Evolutionary conservation across 345 rosid genomes (phyloP), one percentile per base, ranked within the genome.

Genomic region (thale cress (Arabidopsis thaliana)): DNA sequence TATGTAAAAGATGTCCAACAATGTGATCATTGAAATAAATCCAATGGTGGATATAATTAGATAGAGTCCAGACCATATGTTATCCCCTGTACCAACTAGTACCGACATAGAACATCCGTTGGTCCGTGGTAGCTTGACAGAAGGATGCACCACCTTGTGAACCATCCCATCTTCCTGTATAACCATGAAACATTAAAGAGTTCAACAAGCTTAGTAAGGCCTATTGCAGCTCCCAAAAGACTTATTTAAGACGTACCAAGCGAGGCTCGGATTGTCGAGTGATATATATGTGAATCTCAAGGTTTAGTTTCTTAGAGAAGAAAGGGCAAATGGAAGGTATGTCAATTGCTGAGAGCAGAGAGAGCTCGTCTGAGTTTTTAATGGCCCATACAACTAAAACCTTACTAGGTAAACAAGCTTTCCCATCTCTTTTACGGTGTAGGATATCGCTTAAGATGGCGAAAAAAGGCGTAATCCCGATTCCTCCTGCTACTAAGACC

Each of bases 401-500:
- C 28, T 84, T 87, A 58, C 75, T 85, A 2, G 98, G 95, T 60
- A 81, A 80, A 79, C 98, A 94, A 32, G 86, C 82, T 66, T 80
- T 87, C 13, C 88, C 92, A 73, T 88, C 88, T 53, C 83, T 80
- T 28, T 81, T 58, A 12, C 96, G 85, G 75, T 86, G 96, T 65
- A 90, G 77, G 79, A 94, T 74, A 66, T 94, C 96, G 30, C 93
- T 87, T 82, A 91, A 30, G 77, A 94, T 85, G 37, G 97, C 97
- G 50, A 94, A 63, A 83, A 94, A 87, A 0, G 98, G 98, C 14
- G 97, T 86, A 72, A 94, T 88, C 40, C 97, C 98, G 38, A 90
- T 91, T 51, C 98, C 97, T 66, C 98, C 98, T 2, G 97, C 98
- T 13, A 94, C 93, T 71, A 94, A 78, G 53, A 94, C 73, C 45